Evolutionary conservation across 2,329 filamentous ascomycete species (phyloP).

Genomic region (Claviceps capensis): DNA sequence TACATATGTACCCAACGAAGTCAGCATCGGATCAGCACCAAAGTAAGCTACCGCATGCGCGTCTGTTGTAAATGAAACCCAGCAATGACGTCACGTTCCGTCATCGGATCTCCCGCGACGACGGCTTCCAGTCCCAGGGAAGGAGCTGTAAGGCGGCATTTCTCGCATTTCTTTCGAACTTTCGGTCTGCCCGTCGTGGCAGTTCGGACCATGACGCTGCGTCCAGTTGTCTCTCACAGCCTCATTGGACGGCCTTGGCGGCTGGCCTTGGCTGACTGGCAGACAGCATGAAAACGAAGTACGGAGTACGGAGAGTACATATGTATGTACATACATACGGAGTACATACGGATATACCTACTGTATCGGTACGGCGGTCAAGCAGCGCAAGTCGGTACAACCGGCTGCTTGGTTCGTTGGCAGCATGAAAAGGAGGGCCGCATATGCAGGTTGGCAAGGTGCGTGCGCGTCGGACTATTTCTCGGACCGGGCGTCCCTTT

Average conservation of each 20-base stretch:
- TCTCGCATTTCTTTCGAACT: neutral
- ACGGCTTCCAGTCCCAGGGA: neutral
- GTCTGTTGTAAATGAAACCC: neutral
- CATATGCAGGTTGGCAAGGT: neutral
- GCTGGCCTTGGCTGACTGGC: neutral
- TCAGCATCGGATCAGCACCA: neutral
- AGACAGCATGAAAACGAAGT: neutral
- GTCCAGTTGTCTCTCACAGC: neutral
- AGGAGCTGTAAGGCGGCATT: neutral
- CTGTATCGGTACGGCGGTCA: neutral
- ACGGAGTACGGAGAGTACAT: neutral
- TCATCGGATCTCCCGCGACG: neutral
- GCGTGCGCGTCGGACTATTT: neutral
- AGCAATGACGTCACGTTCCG: neutral
- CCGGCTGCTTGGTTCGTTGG: neutral
- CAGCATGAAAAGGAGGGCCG: neutral
- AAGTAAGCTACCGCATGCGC: neutral
- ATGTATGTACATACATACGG: neutral
- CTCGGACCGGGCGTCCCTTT: neutral
- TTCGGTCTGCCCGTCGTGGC: neutral
- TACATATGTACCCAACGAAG: neutral
- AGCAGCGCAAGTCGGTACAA: neutral
- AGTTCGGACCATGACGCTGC: neutral
- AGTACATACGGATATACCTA: neutral
- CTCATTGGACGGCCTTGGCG: neutral